Conservation (phyloP, 768 basidiomycete species). For the Macrolepiota fuliginosa region DNA sequence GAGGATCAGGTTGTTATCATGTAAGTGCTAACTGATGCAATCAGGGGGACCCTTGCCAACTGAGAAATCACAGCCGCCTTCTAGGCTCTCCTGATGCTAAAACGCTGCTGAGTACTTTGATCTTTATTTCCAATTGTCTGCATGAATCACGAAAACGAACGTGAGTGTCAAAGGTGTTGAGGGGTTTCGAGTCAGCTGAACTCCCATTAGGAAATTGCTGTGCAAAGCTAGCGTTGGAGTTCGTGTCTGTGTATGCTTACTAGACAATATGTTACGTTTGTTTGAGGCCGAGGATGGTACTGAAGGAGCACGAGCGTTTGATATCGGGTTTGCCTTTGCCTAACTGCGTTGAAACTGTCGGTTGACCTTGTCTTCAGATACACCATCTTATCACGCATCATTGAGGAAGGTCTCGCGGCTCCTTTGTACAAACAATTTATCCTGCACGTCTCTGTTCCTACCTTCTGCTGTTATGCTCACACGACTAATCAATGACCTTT, state of each 20-base stretch:
- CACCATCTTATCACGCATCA: constrained; percentile 59
- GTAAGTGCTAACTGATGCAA: constrained; percentile 38
- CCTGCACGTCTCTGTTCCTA: constrained; percentile 43
- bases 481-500: constrained; percentile 11
- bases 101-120: constrained; percentile 58
- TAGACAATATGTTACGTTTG: constrained; percentile 70
- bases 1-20: constrained; percentile 75
- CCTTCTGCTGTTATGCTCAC: not conserved
- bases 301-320: constrained; percentile 68
- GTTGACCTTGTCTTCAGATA: constrained; percentile 42
- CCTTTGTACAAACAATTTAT: constrained; percentile 58
- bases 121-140: constrained; percentile 73
- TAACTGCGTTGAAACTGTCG: constrained; percentile 5
- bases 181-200: constrained; percentile 12
- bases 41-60: constrained; percentile 2
- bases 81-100: constrained; percentile 64
- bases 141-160: constrained; percentile 52
- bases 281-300: constrained; percentile 67
- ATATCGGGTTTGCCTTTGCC: constrained; percentile 57
- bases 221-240: constrained; percentile 52
- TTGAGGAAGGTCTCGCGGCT: constrained; percentile 56
- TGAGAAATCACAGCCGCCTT: constrained; percentile 37
- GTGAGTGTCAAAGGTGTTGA: constrained; percentile 37
- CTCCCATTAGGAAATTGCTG: constrained; percentile 46
- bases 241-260: constrained; percentile 62